Evolutionary conservation across 2,329 filamentous ascomycete genomes (phyloP), one percentile per base, ranked within the genome.

Genomic region (Nothophoma quercina): DNA sequence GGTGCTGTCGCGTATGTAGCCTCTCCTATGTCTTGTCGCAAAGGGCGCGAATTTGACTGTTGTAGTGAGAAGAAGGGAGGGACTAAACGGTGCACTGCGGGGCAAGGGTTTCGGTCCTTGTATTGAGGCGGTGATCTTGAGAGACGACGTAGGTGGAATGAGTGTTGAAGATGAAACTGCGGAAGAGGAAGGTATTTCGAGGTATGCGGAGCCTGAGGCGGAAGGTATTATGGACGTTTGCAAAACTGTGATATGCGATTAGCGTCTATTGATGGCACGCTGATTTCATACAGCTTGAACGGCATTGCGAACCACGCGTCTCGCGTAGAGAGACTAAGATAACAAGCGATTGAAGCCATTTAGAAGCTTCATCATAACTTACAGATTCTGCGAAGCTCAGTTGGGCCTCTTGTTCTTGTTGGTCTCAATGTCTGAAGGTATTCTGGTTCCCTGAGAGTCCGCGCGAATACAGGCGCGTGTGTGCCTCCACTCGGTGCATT

Each of bases 11-110:
- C 93, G 87, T 18, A 96, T 79, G 71, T 97, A 96, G 10, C 93
- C 91, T 71, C 90, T 85, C 53, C 95, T 84, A 65, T 88, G 85
- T 51, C 89, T 84, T 5, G 91, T 91, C 2, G 95, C 93, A 71
- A 99, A 99, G 0, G 95, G 93, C 0, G 95, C 93, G 72, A 96
- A 98, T 77, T 98, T 99, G 70, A 99, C 89, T 64, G 96, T 91
- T 2, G 93, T 96, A 12, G 90, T 91, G 43, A 99, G 84, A 35
- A 97, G 88, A 59, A 98, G 86, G 66, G 96, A 93, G 8, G 95
- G 91, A 44, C 91, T 95, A 78, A 97, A 99, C 1, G 91, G 88
- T 22, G 91, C 91, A 49, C 90, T 96, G 70, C 92, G 87, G 25
- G 93, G 93, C 33, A 99, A 83, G 19, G 95, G 92, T 62, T 93